Percentiles rank a stretch among this genome's conserved stretches.
Evolutionary conservation across 805 yeast species (phyloP).

Genomic region (Candida koratica): DNA sequence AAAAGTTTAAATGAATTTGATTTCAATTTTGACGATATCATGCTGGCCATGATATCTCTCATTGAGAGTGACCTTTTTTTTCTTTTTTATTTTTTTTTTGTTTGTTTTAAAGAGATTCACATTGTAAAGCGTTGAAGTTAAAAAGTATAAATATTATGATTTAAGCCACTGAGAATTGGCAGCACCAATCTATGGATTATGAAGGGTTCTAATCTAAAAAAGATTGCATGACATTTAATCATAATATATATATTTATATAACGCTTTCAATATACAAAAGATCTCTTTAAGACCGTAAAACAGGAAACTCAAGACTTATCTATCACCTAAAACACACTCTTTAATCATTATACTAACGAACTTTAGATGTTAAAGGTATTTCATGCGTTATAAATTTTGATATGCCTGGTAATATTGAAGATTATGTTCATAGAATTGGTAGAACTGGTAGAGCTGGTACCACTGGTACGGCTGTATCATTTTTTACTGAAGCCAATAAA

Average conservation of each 20-base stretch:
- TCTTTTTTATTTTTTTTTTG: conserved; percentile 6
- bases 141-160: conserved; percentile 8
- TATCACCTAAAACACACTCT: conserved; percentile 2
- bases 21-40: no score
- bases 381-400: conserved; percentile 90
- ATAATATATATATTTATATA: conserved; percentile 8
- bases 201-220: conserved; percentile 1
- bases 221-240: conserved; percentile 3
- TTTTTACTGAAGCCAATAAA: conserved; percentile 85
- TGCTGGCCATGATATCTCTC: conserved; percentile 1
- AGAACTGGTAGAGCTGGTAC: conserved; percentile 99
- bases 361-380: conserved; percentile 93
- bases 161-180: not conserved
- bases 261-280: conserved; percentile 10
- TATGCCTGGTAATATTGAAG: conserved; percentile 98
- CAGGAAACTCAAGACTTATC: conserved; percentile 2
- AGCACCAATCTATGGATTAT: conserved; percentile 1
- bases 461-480: conserved; percentile 89
- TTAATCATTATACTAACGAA: conserved; percentile 26
- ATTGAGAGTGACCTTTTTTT: conserved; percentile 6
- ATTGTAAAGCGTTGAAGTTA: conserved; percentile 7
- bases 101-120: conserved; percentile 4
- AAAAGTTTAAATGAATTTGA: no score
- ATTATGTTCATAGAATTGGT: conserved; percentile 97
- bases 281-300: conserved; percentile 7